Evolutionary conservation across 164 flowering plant genomes (phyloP), one percentile per base, ranked within the genome.

Genomic region (Warburgia ugandensis): DNA sequence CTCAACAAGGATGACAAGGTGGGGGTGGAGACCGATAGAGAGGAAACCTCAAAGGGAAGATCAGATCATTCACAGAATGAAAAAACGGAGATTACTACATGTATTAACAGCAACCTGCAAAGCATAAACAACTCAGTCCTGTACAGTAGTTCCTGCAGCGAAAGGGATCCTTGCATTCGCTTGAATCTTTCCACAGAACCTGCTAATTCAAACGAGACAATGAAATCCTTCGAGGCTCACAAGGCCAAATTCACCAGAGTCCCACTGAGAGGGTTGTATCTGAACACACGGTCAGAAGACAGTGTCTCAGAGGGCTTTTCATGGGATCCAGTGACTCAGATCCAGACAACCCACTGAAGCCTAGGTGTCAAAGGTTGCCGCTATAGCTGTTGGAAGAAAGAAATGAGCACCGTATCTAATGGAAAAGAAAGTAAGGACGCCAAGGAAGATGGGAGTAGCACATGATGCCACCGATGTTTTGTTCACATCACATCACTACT

Each of bases 301-400:
- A 91, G 64, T 83, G 94, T 64, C 83, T 87, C 23, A 62, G 80
- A 66, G 85, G 84, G 29, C 85, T 88, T 52, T 64, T 92, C 52
- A 13, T 75, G 68, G 94, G 88, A 64, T 36, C 96, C 46, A 84
- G 87, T 29, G 95, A 84, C 49, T 78, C 89, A 46, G 96, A 83
- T 20, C 60, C 71, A 21, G 84, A 78, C 36, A 77, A 84, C 49
- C 81, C 84, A 2, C 65, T 67, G 8, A 87, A 87, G 70, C 84
- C 88, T 45, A 75, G 69, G 16, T 77, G 83, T 9, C 95, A 92
- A 70, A n/a, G 99, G 96, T 32, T 86, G 95, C 39, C 81, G 73
- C 8, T 52, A 63, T 21, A 39, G 14, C 38, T 70, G 68, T 19
- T 14, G 20, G 36, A 63, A 50, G 40, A 49, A 53, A 17, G 40